phyloP scores from a whole-genome alignment of 148 eudicot genomes.

The Spergularia marina region DNA sequence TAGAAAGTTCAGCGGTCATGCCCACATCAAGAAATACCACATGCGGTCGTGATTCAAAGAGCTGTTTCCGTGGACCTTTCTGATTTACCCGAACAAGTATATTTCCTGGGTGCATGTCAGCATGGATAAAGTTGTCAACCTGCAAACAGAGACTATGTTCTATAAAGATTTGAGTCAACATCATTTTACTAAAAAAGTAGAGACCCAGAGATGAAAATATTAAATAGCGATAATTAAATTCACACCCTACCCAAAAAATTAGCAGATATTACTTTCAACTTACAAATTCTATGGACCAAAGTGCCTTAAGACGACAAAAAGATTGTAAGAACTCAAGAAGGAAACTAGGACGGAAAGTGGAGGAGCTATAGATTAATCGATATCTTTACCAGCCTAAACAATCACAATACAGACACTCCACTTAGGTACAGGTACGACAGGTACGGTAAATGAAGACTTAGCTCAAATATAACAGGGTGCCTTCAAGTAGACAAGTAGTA shows the following conservation, averaged over 20 bases:
- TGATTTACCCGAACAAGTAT: conserved; percentile 62
- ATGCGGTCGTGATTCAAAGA: conserved; percentile 67
- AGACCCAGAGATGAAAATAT: too few species aligned
- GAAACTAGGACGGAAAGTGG: not conserved
- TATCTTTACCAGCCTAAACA: too few species aligned
- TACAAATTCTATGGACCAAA: not conserved
- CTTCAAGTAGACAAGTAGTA: too few species aligned
- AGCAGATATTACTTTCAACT: not conserved
- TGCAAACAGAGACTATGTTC: conserved; percentile 31
- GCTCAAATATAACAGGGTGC: too few species aligned
- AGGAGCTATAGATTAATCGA: not conserved
- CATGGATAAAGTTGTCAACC: conserved; percentile 93
- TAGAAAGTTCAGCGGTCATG: conserved; percentile 89
- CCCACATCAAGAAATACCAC: conserved; percentile 87
- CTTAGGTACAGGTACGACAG: too few species aligned
- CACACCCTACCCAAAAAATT: too few species aligned
- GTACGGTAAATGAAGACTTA: too few species aligned
- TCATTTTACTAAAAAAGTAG: not conserved
- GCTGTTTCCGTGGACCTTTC: conserved; percentile 37
- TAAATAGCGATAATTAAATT: too few species aligned
- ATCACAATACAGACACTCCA: too few species aligned
- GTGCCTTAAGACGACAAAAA: not conserved
- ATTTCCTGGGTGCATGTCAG: conserved; percentile 97
- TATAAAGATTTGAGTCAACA: conserved; percentile 4
- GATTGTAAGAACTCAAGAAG: not conserved